Conservation (phyloP, 2,329 filamentous ascomycete species). For the Colletotrichum sp. region DNA sequence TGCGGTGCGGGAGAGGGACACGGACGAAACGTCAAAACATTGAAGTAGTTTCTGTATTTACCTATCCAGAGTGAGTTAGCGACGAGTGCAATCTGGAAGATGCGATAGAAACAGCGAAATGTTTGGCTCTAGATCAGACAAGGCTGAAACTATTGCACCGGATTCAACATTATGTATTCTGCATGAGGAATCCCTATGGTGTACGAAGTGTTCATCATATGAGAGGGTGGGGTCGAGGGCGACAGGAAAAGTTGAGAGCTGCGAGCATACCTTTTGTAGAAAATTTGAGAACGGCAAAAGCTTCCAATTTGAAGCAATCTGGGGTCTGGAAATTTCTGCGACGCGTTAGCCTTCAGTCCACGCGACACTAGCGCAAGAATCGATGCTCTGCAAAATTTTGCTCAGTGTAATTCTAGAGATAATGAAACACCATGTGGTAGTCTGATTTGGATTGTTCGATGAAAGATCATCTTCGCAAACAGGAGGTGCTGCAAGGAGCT, state of each 20-base stretch:
- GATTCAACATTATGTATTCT: conserved; percentile 70
- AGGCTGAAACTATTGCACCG: conserved; percentile 70
- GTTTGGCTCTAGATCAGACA: conserved; percentile 61
- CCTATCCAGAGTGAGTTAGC: conserved; percentile 49
- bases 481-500: not conserved
- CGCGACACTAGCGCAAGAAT: not conserved
- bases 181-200: conserved; percentile 72
- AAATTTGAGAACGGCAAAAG: conserved; percentile 24
- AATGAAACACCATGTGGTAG: conserved; percentile 57
- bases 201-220: conserved; percentile 66
- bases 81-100: conserved; percentile 21
- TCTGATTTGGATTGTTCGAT: conserved; percentile 70
- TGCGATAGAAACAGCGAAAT: conserved; percentile 25
- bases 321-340: not conserved
- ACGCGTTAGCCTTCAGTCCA: conserved; percentile 6
- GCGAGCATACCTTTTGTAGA: conserved; percentile 12
- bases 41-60: conserved; percentile 31
- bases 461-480: conserved; percentile 44
- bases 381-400: conserved; percentile 36
- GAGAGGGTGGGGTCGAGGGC: conserved; percentile 28
- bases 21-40: not conserved
- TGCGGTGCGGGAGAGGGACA: conserved; percentile 19
- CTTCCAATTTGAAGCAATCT: conserved; percentile 50
- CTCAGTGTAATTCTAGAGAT: conserved; percentile 63
- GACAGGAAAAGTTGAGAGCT: not conserved